A percentile compares a stretch with the other conserved stretches of the same genome.
Evolutionary conservation across 257 asterid species (phyloP).

Genomic region (Scutellaria galericulata): DNA sequence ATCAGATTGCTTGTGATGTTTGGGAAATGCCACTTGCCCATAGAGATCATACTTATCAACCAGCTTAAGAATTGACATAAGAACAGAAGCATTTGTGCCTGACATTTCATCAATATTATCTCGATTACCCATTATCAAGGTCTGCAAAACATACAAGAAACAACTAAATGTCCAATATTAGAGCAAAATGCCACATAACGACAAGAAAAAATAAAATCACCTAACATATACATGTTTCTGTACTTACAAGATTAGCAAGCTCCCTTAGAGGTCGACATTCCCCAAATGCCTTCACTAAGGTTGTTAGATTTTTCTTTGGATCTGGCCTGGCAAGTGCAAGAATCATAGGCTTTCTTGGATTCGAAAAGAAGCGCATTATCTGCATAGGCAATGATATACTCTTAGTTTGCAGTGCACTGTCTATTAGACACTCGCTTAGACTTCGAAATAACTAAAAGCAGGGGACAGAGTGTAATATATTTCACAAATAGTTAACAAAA

Average conservation of each 20-base stretch:
- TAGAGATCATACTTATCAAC: conserved; percentile 92
- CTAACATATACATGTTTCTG: conserved; percentile 9
- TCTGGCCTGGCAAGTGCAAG: conserved; percentile 99
- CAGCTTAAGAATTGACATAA: conserved; percentile 88
- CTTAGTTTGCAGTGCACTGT: conserved; percentile 15
- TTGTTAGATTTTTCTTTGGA: conserved; percentile 90
- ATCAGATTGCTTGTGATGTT: conserved; percentile 93
- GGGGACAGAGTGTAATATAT: background rate
- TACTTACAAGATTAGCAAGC: conserved; percentile 93
- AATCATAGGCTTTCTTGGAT: conserved; percentile 99
- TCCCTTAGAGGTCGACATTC: conserved; percentile 94
- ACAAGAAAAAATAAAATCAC: conserved; percentile 20
- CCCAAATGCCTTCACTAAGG: conserved; percentile 98
- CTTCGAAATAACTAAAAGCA: conserved; percentile 16
- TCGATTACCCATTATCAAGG: conserved; percentile 92
- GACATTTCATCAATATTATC: conserved; percentile 97
- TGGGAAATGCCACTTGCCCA: conserved; percentile 99
- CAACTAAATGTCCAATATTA: conserved; percentile 32
- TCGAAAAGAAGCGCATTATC: conserved; percentile 97
- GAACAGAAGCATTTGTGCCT: conserved; percentile 81
- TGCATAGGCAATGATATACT: conserved; percentile 39
- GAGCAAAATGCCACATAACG: conserved; percentile 17
- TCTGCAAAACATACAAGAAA: conserved; percentile 62
- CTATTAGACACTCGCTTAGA: conserved; percentile 11
- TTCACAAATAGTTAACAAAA: conserved; percentile 22